phyloP scores from a whole-genome alignment of 495 filamentous ascomycete species.

The Daldinia loculata region DNA sequence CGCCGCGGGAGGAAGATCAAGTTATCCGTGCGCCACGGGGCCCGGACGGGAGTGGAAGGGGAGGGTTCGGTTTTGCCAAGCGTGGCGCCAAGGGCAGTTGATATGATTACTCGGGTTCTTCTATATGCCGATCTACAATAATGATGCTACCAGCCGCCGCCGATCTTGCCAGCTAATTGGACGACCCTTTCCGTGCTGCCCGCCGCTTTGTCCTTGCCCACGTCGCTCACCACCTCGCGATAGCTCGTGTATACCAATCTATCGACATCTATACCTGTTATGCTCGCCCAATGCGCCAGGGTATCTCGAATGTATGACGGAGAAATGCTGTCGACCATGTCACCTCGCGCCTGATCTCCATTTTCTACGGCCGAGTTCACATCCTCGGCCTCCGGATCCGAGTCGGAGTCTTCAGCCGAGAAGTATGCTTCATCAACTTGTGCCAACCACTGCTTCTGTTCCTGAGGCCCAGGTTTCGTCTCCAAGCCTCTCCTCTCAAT shows the following conservation, averaged over 20 bases:
- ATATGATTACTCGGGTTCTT: slow-evolving; percentile 30
- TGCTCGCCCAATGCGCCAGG: slow-evolving; percentile 74
- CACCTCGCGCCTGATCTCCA: slow-evolving; percentile 30
- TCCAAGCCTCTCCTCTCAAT: slow-evolving; percentile 55
- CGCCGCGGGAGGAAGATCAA: slow-evolving; percentile 59
- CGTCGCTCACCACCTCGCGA: slow-evolving; percentile 91
- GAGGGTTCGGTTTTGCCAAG: slow-evolving; percentile 69
- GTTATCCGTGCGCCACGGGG: slow-evolving; percentile 73
- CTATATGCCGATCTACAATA: slow-evolving; percentile 26
- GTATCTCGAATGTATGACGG: slow-evolving; percentile 64
- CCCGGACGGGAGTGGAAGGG: slow-evolving; percentile 77
- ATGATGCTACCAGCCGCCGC: slow-evolving; percentile 86
- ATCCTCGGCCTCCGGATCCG: slow-evolving; percentile 38
- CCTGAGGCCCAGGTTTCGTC: slow-evolving; percentile 68
- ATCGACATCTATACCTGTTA: slow-evolving; percentile 73
- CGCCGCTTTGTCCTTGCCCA: slow-evolving; percentile 74
- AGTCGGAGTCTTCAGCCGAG: slow-evolving; percentile 73
- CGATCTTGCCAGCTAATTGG: slow-evolving; percentile 90
- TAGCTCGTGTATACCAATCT: slow-evolving; percentile 86
- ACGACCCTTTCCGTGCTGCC: slow-evolving; percentile 82
- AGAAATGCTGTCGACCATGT: slow-evolving; percentile 66
- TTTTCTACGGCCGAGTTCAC: slow-evolving; percentile 29
- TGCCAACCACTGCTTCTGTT: slow-evolving; percentile 86
- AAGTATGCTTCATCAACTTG: slow-evolving; percentile 95
- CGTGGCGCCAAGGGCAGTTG: slow-evolving; percentile 52